Percentiles rank a stretch among this genome's conserved stretches.
These are phyloP conservation scores for Ophiostoma novo-ulmi DNA, from an alignment of 2,329 filamentous ascomycete genomes.

Conservation along the genomic window DNA sequence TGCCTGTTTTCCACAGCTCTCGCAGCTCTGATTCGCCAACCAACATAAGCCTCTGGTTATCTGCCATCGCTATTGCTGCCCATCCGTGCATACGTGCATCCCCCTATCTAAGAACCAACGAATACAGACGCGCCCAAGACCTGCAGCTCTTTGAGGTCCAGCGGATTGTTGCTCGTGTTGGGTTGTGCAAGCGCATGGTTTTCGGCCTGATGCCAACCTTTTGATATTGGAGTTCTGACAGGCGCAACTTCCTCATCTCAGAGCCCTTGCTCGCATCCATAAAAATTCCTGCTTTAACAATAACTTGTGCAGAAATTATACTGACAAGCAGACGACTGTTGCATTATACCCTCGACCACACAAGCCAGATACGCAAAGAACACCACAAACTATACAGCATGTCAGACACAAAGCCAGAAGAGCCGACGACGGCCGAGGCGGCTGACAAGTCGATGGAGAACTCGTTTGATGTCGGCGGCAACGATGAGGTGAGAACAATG, in stretches of 20 bases:
- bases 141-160: background rate
- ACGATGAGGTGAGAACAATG: constrained; percentile 43
- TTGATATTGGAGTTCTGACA: background rate
- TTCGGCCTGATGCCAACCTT: background rate
- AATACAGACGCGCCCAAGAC: background rate
- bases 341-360: background rate
- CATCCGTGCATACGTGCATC: background rate
- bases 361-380: background rate
- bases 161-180: background rate
- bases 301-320: background rate
- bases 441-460: constrained; percentile 34
- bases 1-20: constrained; percentile 1
- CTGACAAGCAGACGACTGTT: background rate
- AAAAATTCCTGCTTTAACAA: background rate
- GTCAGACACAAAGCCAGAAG: constrained; percentile 33
- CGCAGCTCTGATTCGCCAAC: background rate
- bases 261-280: background rate
- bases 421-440: constrained; percentile 22
- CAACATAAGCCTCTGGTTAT: background rate
- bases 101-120: background rate
- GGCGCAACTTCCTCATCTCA: background rate
- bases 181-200: constrained; percentile 9
- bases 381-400: constrained; percentile 24
- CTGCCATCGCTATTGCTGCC: background rate
- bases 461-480: constrained; percentile 41